Evolutionary conservation across 495 filamentous ascomycete species (phyloP), one percentile per base, ranked within the genome.

Genomic region (Talaromyces trachyspermus): DNA sequence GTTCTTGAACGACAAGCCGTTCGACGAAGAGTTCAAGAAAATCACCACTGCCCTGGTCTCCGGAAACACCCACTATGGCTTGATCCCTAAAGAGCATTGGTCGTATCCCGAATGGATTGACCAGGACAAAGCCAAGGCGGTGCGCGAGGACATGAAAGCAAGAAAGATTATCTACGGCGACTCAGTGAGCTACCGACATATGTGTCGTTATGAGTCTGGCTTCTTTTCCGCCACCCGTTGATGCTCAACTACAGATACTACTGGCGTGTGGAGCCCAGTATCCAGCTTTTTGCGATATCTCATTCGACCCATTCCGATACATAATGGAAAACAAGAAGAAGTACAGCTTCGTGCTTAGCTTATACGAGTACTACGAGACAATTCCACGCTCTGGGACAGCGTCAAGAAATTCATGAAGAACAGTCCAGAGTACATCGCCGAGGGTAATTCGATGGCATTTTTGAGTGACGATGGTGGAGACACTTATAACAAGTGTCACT

Each of bases 331-430:
- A 90, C 59, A 78, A 84, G 51, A 94, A 94, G 70, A 89, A 88
- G 61, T 95, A 95, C 72, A 86, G 85, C 57, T 95, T 94, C 53
- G 84, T 88, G 19, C 69, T 95, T 43, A 91, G 86, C 68, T 57
- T 97, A 59, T 95, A 90, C 65, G 92, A 98, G 65, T 98, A 97
- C 64, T 76, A 83, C 23, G 94, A 95, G 60, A 98, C 92, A 0
- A 97, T 98, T 53, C 88, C 89, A 95, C 89, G 0, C 77, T 98
- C 5, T 98, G 92, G 92, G 84, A 94, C 50, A 90, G 84, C 56
- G 80, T 82, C 50, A 91, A 91, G 77, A 85, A 84, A 50, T 98
- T 95, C 69, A 95, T 92, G 64, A 78, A 83, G 57, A 75, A 80
- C 38, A 77, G 95, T 62, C 94, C 92, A 0, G 83, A 97, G 65